Evolutionary conservation across 805 yeast species (phyloP).

Genomic region (Kazachstania kunashirensis): DNA sequence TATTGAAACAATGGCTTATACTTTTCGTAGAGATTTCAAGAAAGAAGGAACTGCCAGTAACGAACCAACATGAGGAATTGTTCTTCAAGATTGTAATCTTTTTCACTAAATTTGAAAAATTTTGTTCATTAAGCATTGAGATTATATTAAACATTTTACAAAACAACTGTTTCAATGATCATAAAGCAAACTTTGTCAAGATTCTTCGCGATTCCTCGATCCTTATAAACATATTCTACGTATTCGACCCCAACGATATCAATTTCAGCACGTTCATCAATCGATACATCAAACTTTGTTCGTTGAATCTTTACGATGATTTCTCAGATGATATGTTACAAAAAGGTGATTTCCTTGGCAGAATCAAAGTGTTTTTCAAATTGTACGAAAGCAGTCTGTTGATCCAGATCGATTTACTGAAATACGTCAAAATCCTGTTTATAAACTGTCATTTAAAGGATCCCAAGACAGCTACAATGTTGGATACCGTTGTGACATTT

Average conservation of each 20-base stretch:
- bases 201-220: neutral
- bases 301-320: slow-evolving; percentile 15
- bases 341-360: slow-evolving; percentile 13
- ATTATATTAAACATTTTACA: slow-evolving; percentile 1
- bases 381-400: slow-evolving; percentile 24
- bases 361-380: slow-evolving; percentile 19
- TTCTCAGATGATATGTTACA: slow-evolving; percentile 13
- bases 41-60: neutral
- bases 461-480: neutral
- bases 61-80: neutral
- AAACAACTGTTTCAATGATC: neutral
- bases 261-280: slow-evolving; percentile 23
- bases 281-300: slow-evolving; percentile 20
- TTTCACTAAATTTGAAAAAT: neutral
- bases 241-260: slow-evolving; percentile 15
- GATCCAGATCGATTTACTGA: slow-evolving; percentile 29
- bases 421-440: slow-evolving; percentile 23
- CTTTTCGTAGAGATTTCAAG: slow-evolving; percentile 3
- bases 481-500: slow-evolving; percentile 10
- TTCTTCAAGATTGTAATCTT: neutral
- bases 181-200: neutral
- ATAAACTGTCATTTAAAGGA: slow-evolving; percentile 14
- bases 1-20: slow-evolving; percentile 1
- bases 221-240: slow-evolving; percentile 14
- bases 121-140: slow-evolving; percentile 2